Percentiles rank a stretch among this genome's conserved stretches.
These are phyloP conservation scores for Aureobasidium sp. DNA, from an alignment of 2,329 filamentous ascomycete species.

Conservation along the genomic window DNA sequence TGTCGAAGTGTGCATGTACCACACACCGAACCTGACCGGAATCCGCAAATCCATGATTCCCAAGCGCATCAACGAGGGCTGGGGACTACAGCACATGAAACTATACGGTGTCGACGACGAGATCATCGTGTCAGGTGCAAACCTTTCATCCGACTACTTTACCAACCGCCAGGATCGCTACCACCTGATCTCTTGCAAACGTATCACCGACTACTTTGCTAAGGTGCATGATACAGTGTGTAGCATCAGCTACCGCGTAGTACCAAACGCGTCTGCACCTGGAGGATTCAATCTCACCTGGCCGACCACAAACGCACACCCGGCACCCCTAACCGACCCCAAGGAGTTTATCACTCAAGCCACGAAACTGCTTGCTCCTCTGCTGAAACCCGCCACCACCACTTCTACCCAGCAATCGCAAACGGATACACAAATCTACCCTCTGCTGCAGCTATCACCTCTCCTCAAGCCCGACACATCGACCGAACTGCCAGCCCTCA, in stretches of 20 bases:
- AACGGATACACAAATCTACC: slow-evolving; percentile 69
- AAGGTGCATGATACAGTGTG: slow-evolving; percentile 68
- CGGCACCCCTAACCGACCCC: slow-evolving; percentile 64
- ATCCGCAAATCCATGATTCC: slow-evolving; percentile 76
- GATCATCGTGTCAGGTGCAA: slow-evolving; percentile 87
- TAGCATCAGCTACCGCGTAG: slow-evolving; percentile 71
- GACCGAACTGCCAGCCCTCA: slow-evolving; percentile 79
- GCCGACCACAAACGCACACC: slow-evolving; percentile 65
- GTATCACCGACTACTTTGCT: slow-evolving; percentile 75
- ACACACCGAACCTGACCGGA: slow-evolving; percentile 90
- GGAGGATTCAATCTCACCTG: slow-evolving; percentile 54
- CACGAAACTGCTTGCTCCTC: slow-evolving; percentile 54
- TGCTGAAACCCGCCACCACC: slow-evolving; percentile 47
- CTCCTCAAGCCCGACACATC: slow-evolving; percentile 70
- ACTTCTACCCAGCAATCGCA: slow-evolving; percentile 23
- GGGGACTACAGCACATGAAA: slow-evolving; percentile 99
- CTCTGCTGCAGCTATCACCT: slow-evolving; percentile 79
- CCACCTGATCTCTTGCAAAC: slow-evolving; percentile 73
- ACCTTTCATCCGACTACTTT: slow-evolving; percentile 89
- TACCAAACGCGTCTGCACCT: slow-evolving; percentile 39
- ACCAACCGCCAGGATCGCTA: slow-evolving; percentile 93
- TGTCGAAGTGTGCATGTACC: slow-evolving; percentile 94
- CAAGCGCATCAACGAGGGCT: slow-evolving; percentile 90
- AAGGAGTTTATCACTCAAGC: slow-evolving; percentile 61
- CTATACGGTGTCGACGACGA: slow-evolving; percentile 93